Evolutionary conservation across 78 protist species (phyloP).

Genomic region (Paulinella micropora): DNA sequence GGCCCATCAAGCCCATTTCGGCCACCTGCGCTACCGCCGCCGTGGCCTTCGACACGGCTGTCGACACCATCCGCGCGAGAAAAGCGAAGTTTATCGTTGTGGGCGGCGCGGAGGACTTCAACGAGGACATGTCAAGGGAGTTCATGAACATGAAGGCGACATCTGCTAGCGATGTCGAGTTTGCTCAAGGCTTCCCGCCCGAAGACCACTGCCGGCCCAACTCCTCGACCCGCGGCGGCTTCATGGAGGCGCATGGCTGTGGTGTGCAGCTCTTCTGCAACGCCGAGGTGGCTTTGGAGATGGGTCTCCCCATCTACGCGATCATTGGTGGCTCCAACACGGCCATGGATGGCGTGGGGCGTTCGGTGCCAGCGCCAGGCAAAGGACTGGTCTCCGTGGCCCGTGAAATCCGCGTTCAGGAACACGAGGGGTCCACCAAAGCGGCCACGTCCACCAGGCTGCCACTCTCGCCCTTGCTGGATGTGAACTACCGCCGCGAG

Average conservation of each 20-base stretch:
- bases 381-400: too few species aligned
- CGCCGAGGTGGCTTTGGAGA: conserved; percentile 38
- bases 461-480: not conserved
- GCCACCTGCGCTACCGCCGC: conserved; percentile 69
- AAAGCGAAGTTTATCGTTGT: conserved; percentile 26
- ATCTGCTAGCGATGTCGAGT: conserved; percentile 1
- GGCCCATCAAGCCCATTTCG: conserved; percentile 54
- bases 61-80: conserved; percentile 35
- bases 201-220: conserved; percentile 42
- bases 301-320: conserved; percentile 54
- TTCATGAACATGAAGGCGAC: conserved; percentile 53
- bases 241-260: conserved; percentile 46
- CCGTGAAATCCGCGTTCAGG: too few species aligned
- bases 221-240: conserved; percentile 39
- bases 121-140: conserved; percentile 25
- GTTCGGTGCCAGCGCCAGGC: conserved; percentile 56
- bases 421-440: too few species aligned
- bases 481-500: not conserved
- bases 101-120: conserved; percentile 50
- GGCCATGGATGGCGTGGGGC: conserved; percentile 52
- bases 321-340: conserved; percentile 43
- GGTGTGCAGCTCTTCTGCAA: conserved; percentile 36
- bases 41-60: conserved; percentile 43
- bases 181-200: conserved; percentile 24
- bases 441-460: conserved; percentile 21